Conservation (phyloP, 176 grass and related monocot genomes). For the Rhipidocladum racemiflorum region DNA sequence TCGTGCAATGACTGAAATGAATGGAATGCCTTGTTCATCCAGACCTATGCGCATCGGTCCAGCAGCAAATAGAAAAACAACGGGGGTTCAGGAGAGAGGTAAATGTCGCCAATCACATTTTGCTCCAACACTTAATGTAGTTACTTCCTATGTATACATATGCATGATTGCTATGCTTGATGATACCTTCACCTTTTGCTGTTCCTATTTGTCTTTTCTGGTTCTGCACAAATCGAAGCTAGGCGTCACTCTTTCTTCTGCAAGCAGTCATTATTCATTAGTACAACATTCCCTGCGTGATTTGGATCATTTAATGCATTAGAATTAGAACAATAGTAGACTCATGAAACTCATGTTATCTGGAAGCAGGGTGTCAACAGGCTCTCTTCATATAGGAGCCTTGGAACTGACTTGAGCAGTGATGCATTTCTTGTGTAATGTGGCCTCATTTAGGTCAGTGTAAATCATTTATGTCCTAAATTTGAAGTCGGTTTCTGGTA, state of each 20-base stretch:
- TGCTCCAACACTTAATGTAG: neutral
- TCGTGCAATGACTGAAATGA: constrained; percentile 97
- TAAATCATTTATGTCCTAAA: constrained; percentile 67
- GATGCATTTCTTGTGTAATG: constrained; percentile 80
- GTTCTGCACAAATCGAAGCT: constrained; percentile 42
- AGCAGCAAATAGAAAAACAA: constrained; percentile 74
- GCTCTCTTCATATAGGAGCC: constrained; percentile 60
- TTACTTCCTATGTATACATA: constrained; percentile 1
- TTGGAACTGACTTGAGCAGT: constrained; percentile 75
- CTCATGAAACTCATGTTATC: constrained; percentile 94
- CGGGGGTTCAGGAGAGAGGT: constrained; percentile 79
- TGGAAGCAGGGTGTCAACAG: constrained; percentile 87
- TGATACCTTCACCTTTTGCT: constrained; percentile 11
- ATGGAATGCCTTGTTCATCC: constrained; percentile 84
- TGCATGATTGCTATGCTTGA: constrained; percentile 20
- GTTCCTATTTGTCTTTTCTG: neutral
- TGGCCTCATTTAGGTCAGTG: constrained; percentile 83
- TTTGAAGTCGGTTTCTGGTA: constrained; percentile 45
- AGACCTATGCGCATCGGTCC: constrained; percentile 91
- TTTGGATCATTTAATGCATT: constrained; percentile 73
- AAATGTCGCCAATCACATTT: constrained; percentile 16
- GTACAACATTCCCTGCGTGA: constrained; percentile 38
- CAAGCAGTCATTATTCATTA: constrained; percentile 32
- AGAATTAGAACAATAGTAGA: constrained; percentile 47
- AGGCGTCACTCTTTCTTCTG: constrained; percentile 32